A percentile compares a stretch with the other conserved stretches of the same genome.
Evolutionary conservation across 179 eudicot genomes (phyloP).

Genomic region (Corrigiola litoralis): DNA sequence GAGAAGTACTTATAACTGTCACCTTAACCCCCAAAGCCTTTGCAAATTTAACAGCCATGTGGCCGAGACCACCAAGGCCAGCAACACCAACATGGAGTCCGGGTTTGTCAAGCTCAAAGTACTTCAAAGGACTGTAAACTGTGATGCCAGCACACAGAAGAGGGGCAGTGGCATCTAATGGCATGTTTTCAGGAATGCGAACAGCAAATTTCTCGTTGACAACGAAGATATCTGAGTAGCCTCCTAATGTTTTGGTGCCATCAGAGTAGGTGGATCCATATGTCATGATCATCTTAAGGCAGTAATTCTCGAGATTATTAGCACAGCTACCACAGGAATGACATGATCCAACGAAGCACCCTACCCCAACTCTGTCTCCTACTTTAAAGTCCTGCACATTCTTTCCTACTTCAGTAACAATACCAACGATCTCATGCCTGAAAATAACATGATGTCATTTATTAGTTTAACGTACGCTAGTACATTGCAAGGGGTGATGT

Average conservation of each 20-base stretch:
- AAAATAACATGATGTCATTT: too few relatives aligned
- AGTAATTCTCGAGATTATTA: conserved; percentile 26
- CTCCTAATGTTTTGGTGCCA: conserved; percentile 27
- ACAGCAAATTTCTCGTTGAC: conserved; percentile 27
- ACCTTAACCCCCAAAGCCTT: conserved; percentile 29
- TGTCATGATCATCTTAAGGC: conserved; percentile 24
- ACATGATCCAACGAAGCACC: conserved; percentile 36
- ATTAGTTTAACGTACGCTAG: too few relatives aligned
- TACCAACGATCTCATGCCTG: conserved; percentile 34
- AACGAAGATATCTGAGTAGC: conserved; percentile 32
- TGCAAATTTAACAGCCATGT: conserved; percentile 24
- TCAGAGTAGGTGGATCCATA: conserved; percentile 30
- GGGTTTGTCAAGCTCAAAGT: conserved; percentile 25
- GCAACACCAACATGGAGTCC: conserved; percentile 35
- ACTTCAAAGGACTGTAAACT: conserved; percentile 33
- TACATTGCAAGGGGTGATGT: too few relatives aligned
- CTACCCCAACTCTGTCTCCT: conserved; percentile 33
- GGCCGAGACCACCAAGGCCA: conserved; percentile 34
- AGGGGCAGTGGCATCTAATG: conserved; percentile 32
- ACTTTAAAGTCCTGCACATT: conserved; percentile 21
- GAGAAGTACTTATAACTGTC: conserved; percentile 31
- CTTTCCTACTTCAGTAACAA: conserved; percentile 27
- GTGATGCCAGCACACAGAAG: conserved; percentile 38
- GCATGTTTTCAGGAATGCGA: conserved; percentile 23
- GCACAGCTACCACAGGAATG: conserved; percentile 22